These are phyloP conservation scores for Exophiala alcalophila DNA, from an alignment of 2,329 filamentous ascomycete genomes.

Conservation along the genomic window DNA sequence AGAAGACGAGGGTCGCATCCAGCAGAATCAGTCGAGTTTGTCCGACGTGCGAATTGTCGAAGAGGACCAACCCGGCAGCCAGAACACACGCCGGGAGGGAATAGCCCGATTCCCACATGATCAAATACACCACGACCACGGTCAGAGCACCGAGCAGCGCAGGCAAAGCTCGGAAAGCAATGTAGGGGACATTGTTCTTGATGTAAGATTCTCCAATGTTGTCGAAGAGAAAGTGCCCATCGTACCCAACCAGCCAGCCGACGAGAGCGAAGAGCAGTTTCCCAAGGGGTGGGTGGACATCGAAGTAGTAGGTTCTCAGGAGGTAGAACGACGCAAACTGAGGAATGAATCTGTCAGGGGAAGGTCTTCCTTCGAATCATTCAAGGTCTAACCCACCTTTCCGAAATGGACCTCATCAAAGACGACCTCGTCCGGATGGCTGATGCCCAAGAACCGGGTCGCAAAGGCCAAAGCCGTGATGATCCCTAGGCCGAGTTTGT, in stretches of 20 bases:
- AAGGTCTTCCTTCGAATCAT: too few relatives aligned
- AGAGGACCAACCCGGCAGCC: slow-evolving; percentile 79
- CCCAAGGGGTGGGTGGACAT: slow-evolving; percentile 95
- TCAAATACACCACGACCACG: slow-evolving; percentile 88
- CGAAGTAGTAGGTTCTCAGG: slow-evolving; percentile 98
- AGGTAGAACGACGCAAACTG: slow-evolving; percentile 70
- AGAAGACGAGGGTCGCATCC: slow-evolving; percentile 88
- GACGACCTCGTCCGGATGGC: slow-evolving; percentile 91
- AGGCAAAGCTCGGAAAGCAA: slow-evolving; percentile 90
- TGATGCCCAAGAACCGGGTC: slow-evolving; percentile 94
- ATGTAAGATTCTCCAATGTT: slow-evolving; percentile 99
- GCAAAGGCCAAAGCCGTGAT: slow-evolving; percentile 82
- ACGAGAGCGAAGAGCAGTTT: slow-evolving; percentile 97
- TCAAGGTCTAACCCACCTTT: slow-evolving; percentile 83
- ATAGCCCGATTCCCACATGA: slow-evolving; percentile 99
- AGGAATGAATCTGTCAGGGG: too few relatives aligned
- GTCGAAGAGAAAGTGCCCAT: slow-evolving; percentile 96
- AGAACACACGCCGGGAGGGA: slow-evolving; percentile 88
- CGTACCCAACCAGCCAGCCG: slow-evolving; percentile 96
- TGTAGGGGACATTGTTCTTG: slow-evolving; percentile 92
- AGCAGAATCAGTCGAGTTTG: slow-evolving; percentile 94
- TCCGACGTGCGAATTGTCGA: slow-evolving; percentile 96
- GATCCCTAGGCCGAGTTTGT: slow-evolving; percentile 72
- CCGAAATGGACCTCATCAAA: slow-evolving; percentile 99
- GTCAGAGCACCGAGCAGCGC: slow-evolving; percentile 89